Evolutionary conservation across 2,329 filamentous ascomycete genomes (phyloP).

Genomic region (Penicillium sp.): DNA sequence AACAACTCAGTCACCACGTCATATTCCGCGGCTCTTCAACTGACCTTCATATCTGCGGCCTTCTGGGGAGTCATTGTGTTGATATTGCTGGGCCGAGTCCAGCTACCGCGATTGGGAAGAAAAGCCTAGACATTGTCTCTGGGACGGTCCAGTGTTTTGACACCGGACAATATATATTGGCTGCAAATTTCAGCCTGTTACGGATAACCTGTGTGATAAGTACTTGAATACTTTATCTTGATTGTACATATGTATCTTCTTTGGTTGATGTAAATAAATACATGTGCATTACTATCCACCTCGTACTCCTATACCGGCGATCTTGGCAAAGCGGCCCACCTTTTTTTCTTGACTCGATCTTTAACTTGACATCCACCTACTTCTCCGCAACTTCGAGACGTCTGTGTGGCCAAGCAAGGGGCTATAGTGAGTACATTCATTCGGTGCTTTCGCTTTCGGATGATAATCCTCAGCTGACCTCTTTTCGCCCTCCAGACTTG

Average conservation of each 20-base stretch:
- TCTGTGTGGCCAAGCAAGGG: constrained; percentile 12
- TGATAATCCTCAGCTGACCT: constrained; percentile 9
- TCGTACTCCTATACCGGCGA: background rate
- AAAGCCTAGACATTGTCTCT: constrained; percentile 16
- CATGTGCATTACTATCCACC: background rate
- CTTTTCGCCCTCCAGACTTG: background rate
- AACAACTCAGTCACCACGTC: constrained; percentile 34
- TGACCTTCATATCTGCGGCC: constrained; percentile 42
- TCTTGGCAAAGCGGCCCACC: constrained; percentile 9
- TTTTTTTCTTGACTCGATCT: background rate
- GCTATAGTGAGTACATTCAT: constrained; percentile 4
- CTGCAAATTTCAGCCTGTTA: background rate
- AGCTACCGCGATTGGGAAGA: constrained; percentile 34
- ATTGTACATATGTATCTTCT: background rate
- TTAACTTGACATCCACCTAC: constrained; percentile 4
- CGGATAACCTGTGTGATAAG: background rate
- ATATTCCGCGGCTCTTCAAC: constrained; percentile 38
- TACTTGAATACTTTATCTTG: background rate
- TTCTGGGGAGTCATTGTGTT: constrained; percentile 38
- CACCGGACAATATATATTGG: background rate
- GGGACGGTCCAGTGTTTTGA: background rate
- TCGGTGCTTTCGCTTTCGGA: background rate
- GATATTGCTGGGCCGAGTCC: constrained; percentile 33
- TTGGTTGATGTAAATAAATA: background rate
- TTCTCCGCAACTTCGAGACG: constrained; percentile 12